A percentile compares a stretch with the other conserved stretches of the same genome.
phyloP scores from a whole-genome alignment of 1,139 yeast genomes.

The Suhomyces panamericanus region DNA sequence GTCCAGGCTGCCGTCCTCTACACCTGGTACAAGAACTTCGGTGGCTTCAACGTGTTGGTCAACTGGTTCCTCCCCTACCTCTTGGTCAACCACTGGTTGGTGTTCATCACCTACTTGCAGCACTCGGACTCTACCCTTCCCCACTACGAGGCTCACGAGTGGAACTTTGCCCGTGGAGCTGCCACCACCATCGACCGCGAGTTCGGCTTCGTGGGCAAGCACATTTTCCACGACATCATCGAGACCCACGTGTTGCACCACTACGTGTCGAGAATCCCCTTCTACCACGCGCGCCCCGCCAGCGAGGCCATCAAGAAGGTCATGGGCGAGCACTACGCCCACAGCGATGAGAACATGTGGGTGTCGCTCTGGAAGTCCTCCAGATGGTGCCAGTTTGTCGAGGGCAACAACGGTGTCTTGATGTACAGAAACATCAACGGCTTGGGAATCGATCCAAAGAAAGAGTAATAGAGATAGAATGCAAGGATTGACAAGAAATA shows the following conservation, averaged over 20 bases:
- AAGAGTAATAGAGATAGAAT: slow-evolving; percentile 18
- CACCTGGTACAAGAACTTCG: slow-evolving; percentile 63
- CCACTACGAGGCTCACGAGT: slow-evolving; percentile 69
- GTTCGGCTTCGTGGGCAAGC: slow-evolving; percentile 77
- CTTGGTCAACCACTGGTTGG: slow-evolving; percentile 88
- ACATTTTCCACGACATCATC: slow-evolving; percentile 82
- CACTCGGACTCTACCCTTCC: slow-evolving; percentile 82
- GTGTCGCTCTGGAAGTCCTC: slow-evolving; percentile 66
- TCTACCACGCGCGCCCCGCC: slow-evolving; percentile 82
- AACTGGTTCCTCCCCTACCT: slow-evolving; percentile 79
- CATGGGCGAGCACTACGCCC: slow-evolving; percentile 76
- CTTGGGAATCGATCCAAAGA: slow-evolving; percentile 34
- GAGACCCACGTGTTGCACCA: slow-evolving; percentile 91
- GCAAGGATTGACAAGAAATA: not conserved
- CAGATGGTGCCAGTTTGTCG: slow-evolving; percentile 80
- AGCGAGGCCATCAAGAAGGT: slow-evolving; percentile 76
- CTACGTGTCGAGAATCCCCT: slow-evolving; percentile 80
- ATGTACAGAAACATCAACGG: slow-evolving; percentile 76
- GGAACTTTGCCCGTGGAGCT: slow-evolving; percentile 90
- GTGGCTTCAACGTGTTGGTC: slow-evolving; percentile 61
- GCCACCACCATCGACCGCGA: slow-evolving; percentile 85
- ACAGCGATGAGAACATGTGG: slow-evolving; percentile 73
- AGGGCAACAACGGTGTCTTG: slow-evolving; percentile 73
- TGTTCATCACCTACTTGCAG: slow-evolving; percentile 79
- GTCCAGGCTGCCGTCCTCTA: slow-evolving; percentile 55